phyloP scores from a whole-genome alignment of 176 grass and related monocot genomes.

The sorghum (Sorghum bicolor) region DNA sequence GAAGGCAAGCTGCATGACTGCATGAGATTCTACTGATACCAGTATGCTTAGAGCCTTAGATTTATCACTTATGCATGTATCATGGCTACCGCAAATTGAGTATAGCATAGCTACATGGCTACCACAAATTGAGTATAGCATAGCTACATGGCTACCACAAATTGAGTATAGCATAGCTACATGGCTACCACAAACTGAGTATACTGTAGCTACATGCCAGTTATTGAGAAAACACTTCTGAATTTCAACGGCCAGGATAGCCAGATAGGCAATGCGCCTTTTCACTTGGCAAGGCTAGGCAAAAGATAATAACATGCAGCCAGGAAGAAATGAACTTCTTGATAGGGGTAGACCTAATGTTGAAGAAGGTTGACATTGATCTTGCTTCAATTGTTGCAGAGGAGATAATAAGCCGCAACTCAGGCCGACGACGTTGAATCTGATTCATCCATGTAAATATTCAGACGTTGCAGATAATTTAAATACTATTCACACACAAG shows the following conservation, averaged over 20 bases:
- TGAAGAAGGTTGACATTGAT: constrained; percentile 94
- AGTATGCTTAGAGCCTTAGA: neutral
- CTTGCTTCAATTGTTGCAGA: constrained; percentile 99
- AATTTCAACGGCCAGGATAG: neutral
- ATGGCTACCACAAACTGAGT: neutral
- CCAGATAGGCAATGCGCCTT: neutral
- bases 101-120: neutral
- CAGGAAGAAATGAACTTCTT: constrained; percentile 25
- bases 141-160: neutral
- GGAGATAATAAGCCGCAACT: constrained; percentile 83
- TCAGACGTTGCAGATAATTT: neutral
- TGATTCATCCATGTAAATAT: constrained; percentile 35
- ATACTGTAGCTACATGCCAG: neutral
- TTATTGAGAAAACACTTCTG: neutral
- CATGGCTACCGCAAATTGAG: neutral
- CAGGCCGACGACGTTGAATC: constrained; percentile 82
- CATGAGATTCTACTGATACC: neutral
- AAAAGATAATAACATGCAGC: neutral
- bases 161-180: neutral
- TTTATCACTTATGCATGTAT: neutral
- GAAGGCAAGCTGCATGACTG: neutral
- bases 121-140: neutral
- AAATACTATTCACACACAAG: constrained; percentile 21
- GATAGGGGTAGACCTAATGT: constrained; percentile 61
- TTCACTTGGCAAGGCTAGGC: neutral